These are phyloP conservation scores for Ganoderma meredithae DNA, from an alignment of 1,284 basidiomycete genomes.

Conservation along the genomic window DNA sequence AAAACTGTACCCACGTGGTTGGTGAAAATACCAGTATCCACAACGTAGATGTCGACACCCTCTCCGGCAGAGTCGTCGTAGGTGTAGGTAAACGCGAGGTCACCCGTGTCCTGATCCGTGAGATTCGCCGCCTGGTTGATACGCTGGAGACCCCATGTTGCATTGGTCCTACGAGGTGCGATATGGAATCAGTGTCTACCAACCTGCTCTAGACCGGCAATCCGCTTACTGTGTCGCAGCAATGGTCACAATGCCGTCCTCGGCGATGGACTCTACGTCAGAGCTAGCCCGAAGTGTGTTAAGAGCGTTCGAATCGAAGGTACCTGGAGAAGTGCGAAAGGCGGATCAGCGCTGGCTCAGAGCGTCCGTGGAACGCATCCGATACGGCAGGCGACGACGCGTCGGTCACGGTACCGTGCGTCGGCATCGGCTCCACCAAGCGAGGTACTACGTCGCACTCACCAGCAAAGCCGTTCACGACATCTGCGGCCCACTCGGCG, in stretches of 20 bases:
- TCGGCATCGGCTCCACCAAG: too few species aligned
- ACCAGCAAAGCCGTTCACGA: slow-evolving; percentile 70
- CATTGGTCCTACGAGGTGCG: slow-evolving; percentile 15
- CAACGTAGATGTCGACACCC: slow-evolving; percentile 22
- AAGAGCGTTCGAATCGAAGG: slow-evolving; percentile 17
- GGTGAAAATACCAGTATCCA: slow-evolving; percentile 63
- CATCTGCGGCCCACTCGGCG: slow-evolving; percentile 44
- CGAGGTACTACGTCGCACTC: slow-evolving; percentile 24
- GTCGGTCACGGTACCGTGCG: slow-evolving; percentile 2
- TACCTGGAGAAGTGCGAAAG: slow-evolving; percentile 15
- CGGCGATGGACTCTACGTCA: slow-evolving; percentile 19
- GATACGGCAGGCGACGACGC: background rate
- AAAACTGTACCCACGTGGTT: slow-evolving; percentile 49
- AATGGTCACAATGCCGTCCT: slow-evolving; percentile 17
- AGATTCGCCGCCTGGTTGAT: slow-evolving; percentile 17
- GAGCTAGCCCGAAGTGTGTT: slow-evolving; percentile 16
- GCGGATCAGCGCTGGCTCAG: background rate
- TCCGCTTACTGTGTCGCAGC: slow-evolving; percentile 12
- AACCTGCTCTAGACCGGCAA: background rate
- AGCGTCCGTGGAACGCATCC: slow-evolving; percentile 2
- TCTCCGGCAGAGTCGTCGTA: slow-evolving; percentile 19
- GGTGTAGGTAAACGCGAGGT: slow-evolving; percentile 16
- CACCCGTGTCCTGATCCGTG: slow-evolving; percentile 14
- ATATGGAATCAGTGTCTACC: background rate
- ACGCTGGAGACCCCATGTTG: slow-evolving; percentile 21